phyloP scores from a whole-genome alignment of 2,329 filamentous ascomycete species.

The Aureobasidium sp. region DNA sequence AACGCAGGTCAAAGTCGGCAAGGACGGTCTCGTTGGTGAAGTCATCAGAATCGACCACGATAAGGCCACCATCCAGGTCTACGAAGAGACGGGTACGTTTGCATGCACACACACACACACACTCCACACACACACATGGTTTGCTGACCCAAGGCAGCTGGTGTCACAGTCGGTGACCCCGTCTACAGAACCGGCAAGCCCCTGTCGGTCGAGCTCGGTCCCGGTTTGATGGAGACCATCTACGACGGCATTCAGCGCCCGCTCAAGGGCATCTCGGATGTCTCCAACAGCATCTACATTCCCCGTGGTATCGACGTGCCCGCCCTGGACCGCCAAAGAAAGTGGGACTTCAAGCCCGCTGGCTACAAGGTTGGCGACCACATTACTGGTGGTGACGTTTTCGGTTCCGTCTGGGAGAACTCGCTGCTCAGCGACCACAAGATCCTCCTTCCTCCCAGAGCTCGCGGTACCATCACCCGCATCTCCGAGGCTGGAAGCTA shows the following conservation, averaged over 20 bases:
- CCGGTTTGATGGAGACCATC: slow-evolving; percentile 96
- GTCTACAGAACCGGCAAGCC: slow-evolving; percentile 88
- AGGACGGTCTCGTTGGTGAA: slow-evolving; percentile 87
- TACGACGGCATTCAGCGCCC: slow-evolving; percentile 99
- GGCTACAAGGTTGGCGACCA: slow-evolving; percentile 87
- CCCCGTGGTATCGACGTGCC: slow-evolving; percentile 85
- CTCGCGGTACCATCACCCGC: slow-evolving; percentile 82
- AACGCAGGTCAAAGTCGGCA: slow-evolving; percentile 67
- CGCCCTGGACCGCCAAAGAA: slow-evolving; percentile 79
- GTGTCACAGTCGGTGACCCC: slow-evolving; percentile 91
- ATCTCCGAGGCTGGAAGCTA: slow-evolving; percentile 86
- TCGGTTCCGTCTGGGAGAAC: slow-evolving; percentile 93
- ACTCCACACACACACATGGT: neutral
- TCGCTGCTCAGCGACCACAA: slow-evolving; percentile 88
- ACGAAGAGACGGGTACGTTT: slow-evolving; percentile 85
- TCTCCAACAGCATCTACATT: slow-evolving; percentile 88
- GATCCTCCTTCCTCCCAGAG: slow-evolving; percentile 83
- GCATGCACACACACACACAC: neutral
- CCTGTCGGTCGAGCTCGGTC: slow-evolving; percentile 91
- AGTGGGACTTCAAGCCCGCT: slow-evolving; percentile 89
- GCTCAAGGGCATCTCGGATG: slow-evolving; percentile 70
- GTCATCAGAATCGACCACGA: slow-evolving; percentile 96
- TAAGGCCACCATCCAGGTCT: slow-evolving; percentile 95
- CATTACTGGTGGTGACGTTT: slow-evolving; percentile 92
- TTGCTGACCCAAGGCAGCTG: slow-evolving; percentile 48